Base-by-base conservation (phyloP, 2,329 filamentous ascomycete genomes). In the Dendryphion nanum region DNA sequence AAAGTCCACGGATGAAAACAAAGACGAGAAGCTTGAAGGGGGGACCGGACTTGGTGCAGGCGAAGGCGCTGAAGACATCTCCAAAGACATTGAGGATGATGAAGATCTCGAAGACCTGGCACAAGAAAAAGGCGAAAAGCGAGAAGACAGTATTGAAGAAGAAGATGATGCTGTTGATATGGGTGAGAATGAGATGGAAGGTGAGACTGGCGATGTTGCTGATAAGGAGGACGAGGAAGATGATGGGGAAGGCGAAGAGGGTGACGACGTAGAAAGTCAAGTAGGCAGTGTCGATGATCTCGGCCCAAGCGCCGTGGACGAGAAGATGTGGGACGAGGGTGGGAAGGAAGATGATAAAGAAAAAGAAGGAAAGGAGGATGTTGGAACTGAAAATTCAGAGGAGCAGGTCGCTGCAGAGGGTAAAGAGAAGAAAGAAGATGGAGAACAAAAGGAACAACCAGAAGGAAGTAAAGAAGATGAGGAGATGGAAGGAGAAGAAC, bases 281-380 rank as follows among this genome's bases (percentile, higher is more conserved):
- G 79, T 86, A 4, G 93, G 90, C 1, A 86, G 89, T 55, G 89
- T 97, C 8, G 88, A 96, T 68, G 89, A 95, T 55, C 74, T 95
- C 29, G 91, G 95, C 52, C 85, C 89, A 10, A 86, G 82, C 13
- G 87, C 91, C 15, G 86, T 97, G 1, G 94, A 98, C 61, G 94
- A 98, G 70, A 98, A 97, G 74, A 89, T 97, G 79, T 98, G 93
- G 93, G 90, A 98, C 66, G 90, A 89, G 26, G 82, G 83, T 31
- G 83, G 88, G 30, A 76, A 84, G 33, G 82, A 90, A 33, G 82
- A 86, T 2, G 85, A 91, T 33, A 93, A 93, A 51, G 86, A 96
- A 30, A 85, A 88, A 56, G 75, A 88, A 57, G 83, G 81, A 5
- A 82, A 89, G 38, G 77, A 71, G 8, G 64, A 63, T 29, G 59